phyloP scores from a whole-genome alignment of 768 basidiomycete species.

The Ephemerocybe angulata region DNA sequence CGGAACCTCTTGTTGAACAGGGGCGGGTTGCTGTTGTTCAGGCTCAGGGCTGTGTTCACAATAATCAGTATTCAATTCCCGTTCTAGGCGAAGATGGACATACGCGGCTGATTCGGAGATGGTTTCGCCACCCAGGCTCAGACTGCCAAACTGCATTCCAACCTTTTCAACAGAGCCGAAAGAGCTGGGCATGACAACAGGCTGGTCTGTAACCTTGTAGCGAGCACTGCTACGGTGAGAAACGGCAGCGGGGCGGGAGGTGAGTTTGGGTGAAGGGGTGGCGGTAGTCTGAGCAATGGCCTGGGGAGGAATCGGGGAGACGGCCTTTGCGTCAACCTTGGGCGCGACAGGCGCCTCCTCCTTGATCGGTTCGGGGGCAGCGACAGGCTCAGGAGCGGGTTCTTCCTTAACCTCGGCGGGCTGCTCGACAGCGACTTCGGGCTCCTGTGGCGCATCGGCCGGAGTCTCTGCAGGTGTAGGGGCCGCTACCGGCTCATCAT shows the following conservation, averaged over 20 bases:
- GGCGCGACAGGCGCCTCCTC: slow-evolving; percentile 19
- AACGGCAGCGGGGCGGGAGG: slow-evolving; percentile 48
- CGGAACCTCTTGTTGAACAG: slow-evolving; percentile 33
- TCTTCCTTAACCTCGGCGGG: slow-evolving; percentile 23
- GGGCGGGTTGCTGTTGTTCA: slow-evolving; percentile 30
- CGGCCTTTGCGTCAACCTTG: slow-evolving; percentile 35
- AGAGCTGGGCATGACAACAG: slow-evolving; percentile 76
- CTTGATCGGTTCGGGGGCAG: slow-evolving; percentile 27
- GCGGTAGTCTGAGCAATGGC: slow-evolving; percentile 30
- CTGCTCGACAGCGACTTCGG: slow-evolving; percentile 24
- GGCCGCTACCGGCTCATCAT: slow-evolving; percentile 55
- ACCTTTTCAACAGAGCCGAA: slow-evolving; percentile 72
- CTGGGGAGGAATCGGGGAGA: slow-evolving; percentile 26
- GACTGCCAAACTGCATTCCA: slow-evolving; percentile 88
- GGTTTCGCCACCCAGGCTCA: slow-evolving; percentile 69
- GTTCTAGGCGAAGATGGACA: slow-evolving; percentile 24
- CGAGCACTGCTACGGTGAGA: slow-evolving; percentile 57
- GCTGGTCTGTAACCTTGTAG: slow-evolving; percentile 72
- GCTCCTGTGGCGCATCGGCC: slow-evolving; percentile 13
- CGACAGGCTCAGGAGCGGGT: slow-evolving; percentile 19
- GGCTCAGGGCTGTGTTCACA: slow-evolving; percentile 27
- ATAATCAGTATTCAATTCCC: slow-evolving; percentile 7
- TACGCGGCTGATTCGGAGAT: slow-evolving; percentile 53
- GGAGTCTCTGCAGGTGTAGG: slow-evolving; percentile 19
- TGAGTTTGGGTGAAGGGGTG: slow-evolving; percentile 48